Percentiles rank a stretch among this genome's conserved stretches.
phyloP scores from a whole-genome alignment of 1,284 basidiomycete genomes.

The Naganishia sp. region DNA sequence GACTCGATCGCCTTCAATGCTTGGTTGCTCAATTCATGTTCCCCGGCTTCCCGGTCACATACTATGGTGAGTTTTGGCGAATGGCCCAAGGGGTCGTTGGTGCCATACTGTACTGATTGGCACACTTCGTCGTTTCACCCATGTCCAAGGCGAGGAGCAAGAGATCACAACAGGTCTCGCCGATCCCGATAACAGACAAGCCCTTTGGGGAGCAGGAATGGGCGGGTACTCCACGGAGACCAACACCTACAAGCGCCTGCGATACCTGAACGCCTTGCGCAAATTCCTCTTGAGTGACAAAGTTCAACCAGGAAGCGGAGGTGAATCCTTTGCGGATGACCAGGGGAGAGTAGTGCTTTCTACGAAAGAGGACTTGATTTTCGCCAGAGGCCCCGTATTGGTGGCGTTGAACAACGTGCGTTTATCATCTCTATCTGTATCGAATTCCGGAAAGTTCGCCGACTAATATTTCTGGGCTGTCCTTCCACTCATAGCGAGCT shows the following conservation, averaged over 20 bases:
- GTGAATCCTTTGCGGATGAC: constrained; percentile 61
- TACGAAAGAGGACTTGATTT: constrained; percentile 64
- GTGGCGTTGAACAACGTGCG: constrained; percentile 71
- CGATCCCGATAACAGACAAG: constrained; percentile 72
- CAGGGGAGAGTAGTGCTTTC: constrained; percentile 62
- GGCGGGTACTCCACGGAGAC: constrained; percentile 58
- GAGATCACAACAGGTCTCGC: constrained; percentile 59
- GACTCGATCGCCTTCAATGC: constrained; percentile 59
- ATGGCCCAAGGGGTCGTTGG: too few relatives aligned
- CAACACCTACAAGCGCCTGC: constrained; percentile 63
- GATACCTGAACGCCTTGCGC: constrained; percentile 69
- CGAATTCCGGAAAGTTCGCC: too few relatives aligned
- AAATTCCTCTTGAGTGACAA: constrained; percentile 62
- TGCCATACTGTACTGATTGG: too few relatives aligned
- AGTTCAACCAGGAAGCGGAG: constrained; percentile 55
- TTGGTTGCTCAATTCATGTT: constrained; percentile 67
- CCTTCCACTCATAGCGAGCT: constrained; percentile 35
- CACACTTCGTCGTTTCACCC: too few relatives aligned
- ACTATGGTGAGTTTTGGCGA: constrained; percentile 60
- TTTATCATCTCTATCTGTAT: background rate
- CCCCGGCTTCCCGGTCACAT: constrained; percentile 59
- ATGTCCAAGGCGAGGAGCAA: constrained; percentile 61
- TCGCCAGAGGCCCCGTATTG: constrained; percentile 71
- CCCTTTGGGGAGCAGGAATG: constrained; percentile 73
- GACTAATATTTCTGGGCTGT: background rate